Evolutionary conservation across 208 protist species (phyloP).

Genomic region (Leishmania major): DNA sequence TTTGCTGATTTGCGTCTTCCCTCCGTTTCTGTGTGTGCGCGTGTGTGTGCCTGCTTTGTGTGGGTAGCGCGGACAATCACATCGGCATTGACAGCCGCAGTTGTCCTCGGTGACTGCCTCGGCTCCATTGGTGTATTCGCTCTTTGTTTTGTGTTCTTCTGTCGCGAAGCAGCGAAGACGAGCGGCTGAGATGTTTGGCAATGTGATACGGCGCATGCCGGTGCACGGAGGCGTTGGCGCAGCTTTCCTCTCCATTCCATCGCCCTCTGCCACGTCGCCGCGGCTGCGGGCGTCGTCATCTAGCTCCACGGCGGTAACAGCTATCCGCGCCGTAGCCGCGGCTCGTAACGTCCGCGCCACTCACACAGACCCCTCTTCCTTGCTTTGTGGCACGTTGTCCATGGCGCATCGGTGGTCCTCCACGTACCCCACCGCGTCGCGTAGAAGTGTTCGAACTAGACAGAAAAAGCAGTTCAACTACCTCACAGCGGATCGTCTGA

Average conservation of each 20-base stretch:
- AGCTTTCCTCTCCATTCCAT: background rate
- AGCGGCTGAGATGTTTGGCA: background rate
- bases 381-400: background rate
- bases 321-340: background rate
- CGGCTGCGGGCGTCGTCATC: background rate
- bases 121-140: background rate
- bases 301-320: background rate
- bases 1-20: background rate
- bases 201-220: background rate
- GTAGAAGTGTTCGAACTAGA: background rate
- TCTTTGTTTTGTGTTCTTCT: background rate
- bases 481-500: constrained; percentile 54
- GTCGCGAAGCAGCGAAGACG: background rate
- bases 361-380: background rate
- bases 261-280: background rate
- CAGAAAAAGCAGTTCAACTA: constrained; percentile 81
- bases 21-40: background rate
- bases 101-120: background rate
- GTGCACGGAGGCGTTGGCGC: background rate
- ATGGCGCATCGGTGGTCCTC: background rate
- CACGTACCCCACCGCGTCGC: constrained; percentile 1
- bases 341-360: background rate
- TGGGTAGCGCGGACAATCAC: background rate
- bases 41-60: background rate
- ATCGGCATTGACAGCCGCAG: background rate